phyloP scores from a whole-genome alignment of 805 yeast species.

The Metschnikowia lachancei region DNA sequence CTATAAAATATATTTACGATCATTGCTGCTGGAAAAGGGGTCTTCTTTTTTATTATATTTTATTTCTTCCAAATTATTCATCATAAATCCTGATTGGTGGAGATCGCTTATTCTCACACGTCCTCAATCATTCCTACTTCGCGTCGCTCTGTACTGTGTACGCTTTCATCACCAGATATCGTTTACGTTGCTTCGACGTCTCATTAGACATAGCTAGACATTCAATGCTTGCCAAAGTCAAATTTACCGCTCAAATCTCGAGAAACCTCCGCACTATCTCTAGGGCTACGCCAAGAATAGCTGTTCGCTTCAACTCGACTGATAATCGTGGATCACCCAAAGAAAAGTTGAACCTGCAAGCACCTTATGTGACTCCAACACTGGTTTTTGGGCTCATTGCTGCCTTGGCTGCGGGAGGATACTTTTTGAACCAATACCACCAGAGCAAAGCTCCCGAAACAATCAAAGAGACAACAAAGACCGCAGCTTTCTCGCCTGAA shows the following conservation, averaged over 20 bases:
- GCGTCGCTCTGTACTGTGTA: constrained; percentile 3
- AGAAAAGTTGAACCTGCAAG: constrained; percentile 6
- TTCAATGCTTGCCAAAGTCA: constrained; percentile 9
- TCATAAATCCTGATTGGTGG: too few species aligned
- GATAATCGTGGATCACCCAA: constrained; percentile 4
- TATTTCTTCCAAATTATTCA: too few species aligned
- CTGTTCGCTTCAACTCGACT: constrained; percentile 7
- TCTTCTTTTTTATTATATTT: too few species aligned
- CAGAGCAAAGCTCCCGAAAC: constrained; percentile 6
- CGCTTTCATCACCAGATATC: constrained; percentile 2
- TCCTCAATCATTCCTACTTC: background rate
- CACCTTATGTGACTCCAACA: constrained; percentile 9
- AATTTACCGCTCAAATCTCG: constrained; percentile 1
- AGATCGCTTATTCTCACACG: too few species aligned
- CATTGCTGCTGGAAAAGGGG: too few species aligned
- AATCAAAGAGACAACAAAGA: constrained; percentile 31
- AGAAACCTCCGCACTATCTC: background rate
- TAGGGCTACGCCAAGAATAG: background rate
- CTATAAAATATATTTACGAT: too few species aligned
- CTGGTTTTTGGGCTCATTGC: constrained; percentile 11
- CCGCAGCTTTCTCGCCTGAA: constrained; percentile 54
- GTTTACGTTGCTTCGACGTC: background rate
- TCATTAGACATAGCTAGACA: background rate
- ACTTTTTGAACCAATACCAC: constrained; percentile 6
- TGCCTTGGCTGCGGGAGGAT: constrained; percentile 8